Evolutionary conservation across 768 basidiomycete genomes (phyloP).

Genomic region (Ramaria sp.): DNA sequence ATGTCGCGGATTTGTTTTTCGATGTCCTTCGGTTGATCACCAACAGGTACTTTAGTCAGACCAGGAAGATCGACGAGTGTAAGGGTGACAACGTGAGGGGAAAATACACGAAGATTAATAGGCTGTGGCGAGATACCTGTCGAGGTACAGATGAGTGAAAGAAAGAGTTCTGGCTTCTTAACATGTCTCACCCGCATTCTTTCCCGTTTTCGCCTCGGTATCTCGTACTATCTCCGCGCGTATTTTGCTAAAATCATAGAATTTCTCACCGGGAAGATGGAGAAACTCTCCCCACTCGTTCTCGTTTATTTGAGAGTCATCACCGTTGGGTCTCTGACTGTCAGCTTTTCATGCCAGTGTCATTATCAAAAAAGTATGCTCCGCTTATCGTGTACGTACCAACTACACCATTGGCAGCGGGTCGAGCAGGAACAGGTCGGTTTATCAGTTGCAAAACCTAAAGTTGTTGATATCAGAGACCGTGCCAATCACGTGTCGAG

Average conservation of each 20-base stretch:
- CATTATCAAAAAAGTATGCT: not conserved
- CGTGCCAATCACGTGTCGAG: not conserved
- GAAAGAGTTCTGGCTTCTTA: not conserved
- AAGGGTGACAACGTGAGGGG: constrained; percentile 92
- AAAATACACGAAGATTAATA: constrained; percentile 96
- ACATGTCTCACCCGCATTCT: constrained; percentile 57
- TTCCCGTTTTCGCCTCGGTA: constrained; percentile 97
- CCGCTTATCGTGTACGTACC: constrained; percentile 23
- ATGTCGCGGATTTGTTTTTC: constrained; percentile 97
- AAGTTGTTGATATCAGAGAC: not conserved
- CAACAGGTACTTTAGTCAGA: constrained; percentile 89
- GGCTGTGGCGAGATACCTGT: constrained; percentile 89
- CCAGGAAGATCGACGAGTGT: constrained; percentile 97
- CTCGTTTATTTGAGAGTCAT: constrained; percentile 59
- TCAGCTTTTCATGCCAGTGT: not conserved
- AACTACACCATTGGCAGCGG: constrained; percentile 32
- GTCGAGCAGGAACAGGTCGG: constrained; percentile 42
- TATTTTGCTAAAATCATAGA: constrained; percentile 96
- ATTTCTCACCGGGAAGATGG: constrained; percentile 92
- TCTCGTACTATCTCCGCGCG: constrained; percentile 92
- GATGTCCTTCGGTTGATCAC: constrained; percentile 94
- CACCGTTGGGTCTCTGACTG: constrained; percentile 31
- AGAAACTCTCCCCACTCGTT: constrained; percentile 99
- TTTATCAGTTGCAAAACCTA: constrained; percentile 94
- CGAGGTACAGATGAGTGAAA: not conserved